Evolutionary conservation across 495 filamentous ascomycete genomes (phyloP).

Genomic region (Lepidopterella palustris): DNA sequence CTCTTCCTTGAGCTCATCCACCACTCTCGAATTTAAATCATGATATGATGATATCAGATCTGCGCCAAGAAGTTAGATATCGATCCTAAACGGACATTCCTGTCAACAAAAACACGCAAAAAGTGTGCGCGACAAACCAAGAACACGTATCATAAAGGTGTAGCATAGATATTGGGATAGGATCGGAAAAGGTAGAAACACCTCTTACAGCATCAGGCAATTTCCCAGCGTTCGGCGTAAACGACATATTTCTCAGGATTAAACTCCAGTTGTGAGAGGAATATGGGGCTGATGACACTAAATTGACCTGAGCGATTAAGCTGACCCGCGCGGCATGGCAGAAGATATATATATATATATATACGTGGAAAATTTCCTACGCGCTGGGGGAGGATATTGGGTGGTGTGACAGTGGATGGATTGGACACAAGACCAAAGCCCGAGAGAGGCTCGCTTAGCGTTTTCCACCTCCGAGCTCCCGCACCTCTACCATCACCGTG

Average conservation of each 20-base stretch:
- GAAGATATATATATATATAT: too few relatives aligned
- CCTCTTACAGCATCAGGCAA: slow-evolving; percentile 29
- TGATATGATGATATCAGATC: slow-evolving; percentile 59
- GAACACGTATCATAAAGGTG: too few relatives aligned
- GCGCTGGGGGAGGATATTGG: too few relatives aligned
- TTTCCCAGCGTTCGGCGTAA: neutral
- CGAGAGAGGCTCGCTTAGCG: neutral
- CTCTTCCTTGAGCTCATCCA: slow-evolving; percentile 52
- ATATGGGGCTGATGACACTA: too few relatives aligned
- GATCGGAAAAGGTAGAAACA: neutral
- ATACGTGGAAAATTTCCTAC: too few relatives aligned
- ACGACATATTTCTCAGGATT: neutral
- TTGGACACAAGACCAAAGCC: neutral
- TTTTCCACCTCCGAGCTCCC: neutral
- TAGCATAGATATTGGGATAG: neutral
- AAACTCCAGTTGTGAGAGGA: neutral
- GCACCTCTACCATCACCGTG: neutral
- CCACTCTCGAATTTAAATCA: slow-evolving; percentile 53
- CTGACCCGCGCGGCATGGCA: too few relatives aligned
- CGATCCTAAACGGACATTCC: too few relatives aligned
- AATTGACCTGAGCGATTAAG: too few relatives aligned
- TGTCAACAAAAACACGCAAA: too few relatives aligned
- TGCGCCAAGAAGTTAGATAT: neutral
- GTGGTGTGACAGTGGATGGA: too few relatives aligned
- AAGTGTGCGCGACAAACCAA: too few relatives aligned